A percentile compares a stretch with the other conserved stretches of the same genome.
phyloP scores from a whole-genome alignment of 2,329 filamentous ascomycete species.

The Nigrospora osmanthi region DNA sequence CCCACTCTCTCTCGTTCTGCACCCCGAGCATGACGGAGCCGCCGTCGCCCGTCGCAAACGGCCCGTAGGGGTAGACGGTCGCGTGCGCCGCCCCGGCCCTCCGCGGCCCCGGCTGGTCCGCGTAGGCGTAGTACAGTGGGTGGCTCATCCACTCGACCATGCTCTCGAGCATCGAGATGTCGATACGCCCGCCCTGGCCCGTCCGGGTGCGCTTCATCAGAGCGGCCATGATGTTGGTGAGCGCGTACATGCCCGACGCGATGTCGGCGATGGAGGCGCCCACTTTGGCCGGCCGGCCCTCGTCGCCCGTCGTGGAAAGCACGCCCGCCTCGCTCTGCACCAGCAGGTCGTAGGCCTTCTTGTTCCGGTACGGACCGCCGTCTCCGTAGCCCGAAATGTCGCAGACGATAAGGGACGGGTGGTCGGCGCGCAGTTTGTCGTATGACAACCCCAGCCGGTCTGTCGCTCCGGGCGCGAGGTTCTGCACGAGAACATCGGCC shows the following conservation, averaged over 20 bases:
- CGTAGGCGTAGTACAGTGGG: slow-evolving; percentile 44
- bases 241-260: slow-evolving; percentile 43
- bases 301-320: slow-evolving; percentile 40
- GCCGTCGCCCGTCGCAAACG: slow-evolving; percentile 39
- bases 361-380: slow-evolving; percentile 41
- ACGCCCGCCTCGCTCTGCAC: slow-evolving; percentile 47
- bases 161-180: slow-evolving; percentile 50
- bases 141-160: slow-evolving; percentile 55
- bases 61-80: slow-evolving; percentile 48
- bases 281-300: slow-evolving; percentile 36
- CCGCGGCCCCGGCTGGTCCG: slow-evolving; percentile 31
- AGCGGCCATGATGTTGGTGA: slow-evolving; percentile 41
- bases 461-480: slow-evolving; percentile 41
- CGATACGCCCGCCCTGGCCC: slow-evolving; percentile 38
- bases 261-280: slow-evolving; percentile 49
- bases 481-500: slow-evolving; percentile 45
- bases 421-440: slow-evolving; percentile 28
- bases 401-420: slow-evolving; percentile 41
- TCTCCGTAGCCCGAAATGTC: slow-evolving; percentile 46
- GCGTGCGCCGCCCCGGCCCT: slow-evolving; percentile 44
- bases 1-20: slow-evolving; percentile 51
- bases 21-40: slow-evolving; percentile 45
- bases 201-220: slow-evolving; percentile 39
- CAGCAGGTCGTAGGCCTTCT: slow-evolving; percentile 48
- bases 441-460: slow-evolving; percentile 39